Percentiles rank a stretch among this genome's conserved stretches.
phyloP scores from a whole-genome alignment of 495 filamentous ascomycete genomes.

The Penicillium longicatenatum region DNA sequence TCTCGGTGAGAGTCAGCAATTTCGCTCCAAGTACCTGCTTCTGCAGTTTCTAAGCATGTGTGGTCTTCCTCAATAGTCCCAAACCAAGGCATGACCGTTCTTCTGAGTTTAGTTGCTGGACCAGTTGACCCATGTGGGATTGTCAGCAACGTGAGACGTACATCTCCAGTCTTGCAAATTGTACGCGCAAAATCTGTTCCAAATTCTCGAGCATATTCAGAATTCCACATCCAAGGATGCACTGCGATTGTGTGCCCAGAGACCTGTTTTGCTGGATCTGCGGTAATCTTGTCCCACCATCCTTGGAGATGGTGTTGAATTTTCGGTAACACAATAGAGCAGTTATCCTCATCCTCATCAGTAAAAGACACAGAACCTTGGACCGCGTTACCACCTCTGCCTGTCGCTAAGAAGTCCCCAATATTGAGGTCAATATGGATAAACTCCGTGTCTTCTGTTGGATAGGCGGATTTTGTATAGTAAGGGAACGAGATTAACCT shows the following conservation, averaged over 20 bases:
- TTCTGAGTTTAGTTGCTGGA: neutral
- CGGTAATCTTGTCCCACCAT: neutral
- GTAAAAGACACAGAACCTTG: neutral
- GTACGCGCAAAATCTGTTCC: neutral
- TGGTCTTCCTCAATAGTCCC: neutral
- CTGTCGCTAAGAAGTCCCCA: neutral
- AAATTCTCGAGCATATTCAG: neutral
- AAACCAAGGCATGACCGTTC: neutral
- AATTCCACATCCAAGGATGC: neutral
- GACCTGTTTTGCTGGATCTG: neutral
- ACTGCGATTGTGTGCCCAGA: no score
- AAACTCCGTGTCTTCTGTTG: neutral
- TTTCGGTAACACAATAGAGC: neutral
- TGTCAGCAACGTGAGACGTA: neutral
- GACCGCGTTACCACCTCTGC: neutral
- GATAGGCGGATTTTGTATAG: neutral
- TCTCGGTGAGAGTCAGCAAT: neutral
- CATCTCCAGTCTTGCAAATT: neutral
- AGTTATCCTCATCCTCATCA: conserved; percentile 2
- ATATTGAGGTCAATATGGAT: neutral
- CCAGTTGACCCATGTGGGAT: neutral
- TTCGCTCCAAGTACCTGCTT: neutral
- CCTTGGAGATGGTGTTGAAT: neutral
- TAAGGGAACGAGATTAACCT: conserved; percentile 5
- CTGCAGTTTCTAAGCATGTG: neutral